Evolutionary conservation across 805 yeast species (phyloP).

Genomic region (Torulaspora indica): DNA sequence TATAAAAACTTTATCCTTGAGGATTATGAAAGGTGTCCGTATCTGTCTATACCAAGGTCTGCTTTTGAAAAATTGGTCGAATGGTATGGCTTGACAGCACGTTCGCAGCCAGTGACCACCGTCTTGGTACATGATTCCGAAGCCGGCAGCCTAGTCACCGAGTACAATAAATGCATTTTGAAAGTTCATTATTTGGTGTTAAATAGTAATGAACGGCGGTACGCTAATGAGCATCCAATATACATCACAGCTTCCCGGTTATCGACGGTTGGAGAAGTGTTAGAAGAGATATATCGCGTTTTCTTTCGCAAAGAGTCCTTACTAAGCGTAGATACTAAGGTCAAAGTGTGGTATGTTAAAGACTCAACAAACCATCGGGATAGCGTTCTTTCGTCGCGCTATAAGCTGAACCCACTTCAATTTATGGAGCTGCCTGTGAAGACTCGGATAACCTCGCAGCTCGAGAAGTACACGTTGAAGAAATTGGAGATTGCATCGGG

Average conservation of each 20-base stretch:
- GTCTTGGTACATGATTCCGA: constrained; percentile 31
- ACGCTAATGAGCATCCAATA: constrained; percentile 21
- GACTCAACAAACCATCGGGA: constrained; percentile 11
- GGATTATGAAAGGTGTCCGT: constrained; percentile 29
- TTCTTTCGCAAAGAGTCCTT: constrained; percentile 24
- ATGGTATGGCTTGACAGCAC: constrained; percentile 52
- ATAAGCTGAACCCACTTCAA: constrained; percentile 27
- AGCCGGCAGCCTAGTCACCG: constrained; percentile 32
- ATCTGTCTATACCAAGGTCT: constrained; percentile 40
- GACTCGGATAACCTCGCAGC: constrained; percentile 24
- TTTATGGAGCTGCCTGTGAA: constrained; percentile 29
- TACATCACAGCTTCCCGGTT: constrained; percentile 36
- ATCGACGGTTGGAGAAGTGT: constrained; percentile 30
- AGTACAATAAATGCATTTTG: constrained; percentile 37
- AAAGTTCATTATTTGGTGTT: constrained; percentile 34
- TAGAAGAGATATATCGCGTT: constrained; percentile 17
- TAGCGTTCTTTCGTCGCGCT: constrained; percentile 12
- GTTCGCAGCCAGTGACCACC: constrained; percentile 39
- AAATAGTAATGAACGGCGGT: constrained; percentile 11
- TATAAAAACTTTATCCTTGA: constrained; percentile 41
- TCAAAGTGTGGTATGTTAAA: constrained; percentile 29
- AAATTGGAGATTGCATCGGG: constrained; percentile 22
- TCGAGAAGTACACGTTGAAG: constrained; percentile 18
- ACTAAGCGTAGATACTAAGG: constrained; percentile 13
- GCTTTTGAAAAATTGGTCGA: constrained; percentile 43